Evolutionary conservation across 129 eudicot genomes (phyloP), one percentile per base, ranked within the genome.

Genomic region (Tagetes patula): DNA sequence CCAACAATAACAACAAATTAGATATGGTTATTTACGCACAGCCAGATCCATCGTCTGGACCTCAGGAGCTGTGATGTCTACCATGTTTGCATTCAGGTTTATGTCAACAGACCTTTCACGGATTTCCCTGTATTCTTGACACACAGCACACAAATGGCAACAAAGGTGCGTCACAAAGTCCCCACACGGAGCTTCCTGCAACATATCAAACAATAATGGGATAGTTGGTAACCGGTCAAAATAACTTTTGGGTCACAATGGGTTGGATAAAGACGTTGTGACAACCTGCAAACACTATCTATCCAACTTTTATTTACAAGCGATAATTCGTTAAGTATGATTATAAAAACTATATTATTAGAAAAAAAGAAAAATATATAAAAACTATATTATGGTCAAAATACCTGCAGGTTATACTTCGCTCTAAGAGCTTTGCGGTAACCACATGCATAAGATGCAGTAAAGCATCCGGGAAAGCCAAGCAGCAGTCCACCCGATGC

Each of bases 81-180:
- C 84, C 67, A 87, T 58, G 31, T 61, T 75, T 60, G 76, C 75
- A 47, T 73, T 20, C 9, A 77, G 72, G 20, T 73, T 75, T 3
- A 84, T 53, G 68, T 79, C 81, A 67, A 81, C 89, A 37, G 83
- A 78, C 67, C 96, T 80, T 83, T 92, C 98, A 37, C 84, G 84
- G 58, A 92, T 89, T 79, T 92, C 98, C 74, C 98, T 76, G 81
- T 89, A 89, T 73, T 92, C 98, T 84, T 92, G 98, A 70, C 96
- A 92, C 36, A 85, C 14, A 27, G 98, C 96, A 79, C 98, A 92
- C 69, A 83, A 63, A 81, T 89, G 96, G 79, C 96, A 92, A 77
- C 85, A 91, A 74, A 89, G 89, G 64, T 92, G 96, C 20, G 91
- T 92, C 33, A 75, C 61, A 45, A 89, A 87, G 77, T 92, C 98